Conservation (phyloP, 2,329 filamentous ascomycete species). For the Cladosporium sp. region DNA sequence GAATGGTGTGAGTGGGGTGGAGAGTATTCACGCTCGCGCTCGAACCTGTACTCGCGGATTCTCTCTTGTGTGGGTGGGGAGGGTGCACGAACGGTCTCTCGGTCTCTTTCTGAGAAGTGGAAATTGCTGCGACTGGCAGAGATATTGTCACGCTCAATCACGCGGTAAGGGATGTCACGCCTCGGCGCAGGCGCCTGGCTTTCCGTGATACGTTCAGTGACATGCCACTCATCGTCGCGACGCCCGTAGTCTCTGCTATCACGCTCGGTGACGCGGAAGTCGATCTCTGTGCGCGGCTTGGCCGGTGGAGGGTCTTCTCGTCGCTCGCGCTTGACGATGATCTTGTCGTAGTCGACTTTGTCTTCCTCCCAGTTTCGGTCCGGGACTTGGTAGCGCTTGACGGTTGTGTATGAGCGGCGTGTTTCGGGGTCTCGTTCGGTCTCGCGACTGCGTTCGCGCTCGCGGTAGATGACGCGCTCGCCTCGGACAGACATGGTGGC, state of each 20-base stretch:
- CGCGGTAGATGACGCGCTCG: conserved; percentile 44
- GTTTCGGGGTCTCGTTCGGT: conserved; percentile 42
- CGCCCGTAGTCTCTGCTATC: conserved; percentile 26
- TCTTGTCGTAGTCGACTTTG: conserved; percentile 49
- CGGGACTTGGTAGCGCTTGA: conserved; percentile 62
- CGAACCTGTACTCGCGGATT: conserved; percentile 55
- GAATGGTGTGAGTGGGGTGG: conserved; percentile 41
- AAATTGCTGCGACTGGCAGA: conserved; percentile 40
- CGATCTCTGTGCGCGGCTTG: conserved; percentile 30
- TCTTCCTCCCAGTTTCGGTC: conserved; percentile 44
- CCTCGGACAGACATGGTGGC: conserved; percentile 44
- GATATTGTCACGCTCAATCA: conserved; percentile 35
- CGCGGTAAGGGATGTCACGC: conserved; percentile 38
- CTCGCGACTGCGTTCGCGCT: conserved; percentile 49
- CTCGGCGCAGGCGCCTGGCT: conserved; percentile 31
- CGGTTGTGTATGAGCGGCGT: conserved; percentile 54
- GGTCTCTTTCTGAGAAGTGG: conserved; percentile 42
- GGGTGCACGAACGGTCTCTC: conserved; percentile 35
- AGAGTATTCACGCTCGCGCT: conserved; percentile 53
- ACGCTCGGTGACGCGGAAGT: conserved; percentile 32
- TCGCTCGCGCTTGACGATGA: conserved; percentile 49
- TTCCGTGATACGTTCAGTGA: conserved; percentile 45
- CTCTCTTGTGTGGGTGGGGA: conserved; percentile 49
- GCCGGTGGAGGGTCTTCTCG: conserved; percentile 24
- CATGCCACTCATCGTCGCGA: conserved; percentile 36